Conservation (phyloP, 1,139 yeast species). For the Zygotorulaspora mrakii region DNA sequence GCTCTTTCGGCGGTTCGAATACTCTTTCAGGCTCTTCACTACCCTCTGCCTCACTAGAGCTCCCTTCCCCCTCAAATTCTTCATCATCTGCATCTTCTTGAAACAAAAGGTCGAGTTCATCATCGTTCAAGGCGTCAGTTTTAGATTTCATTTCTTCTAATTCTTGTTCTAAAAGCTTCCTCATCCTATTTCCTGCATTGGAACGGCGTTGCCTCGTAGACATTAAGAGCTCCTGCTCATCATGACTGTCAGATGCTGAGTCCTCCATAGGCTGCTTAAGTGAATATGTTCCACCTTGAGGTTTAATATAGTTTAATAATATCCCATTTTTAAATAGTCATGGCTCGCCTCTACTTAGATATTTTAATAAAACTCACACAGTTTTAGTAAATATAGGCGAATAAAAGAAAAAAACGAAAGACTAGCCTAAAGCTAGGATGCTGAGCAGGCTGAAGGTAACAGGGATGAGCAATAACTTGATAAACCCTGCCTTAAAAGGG, state of each 20-base stretch:
- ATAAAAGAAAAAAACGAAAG: no score
- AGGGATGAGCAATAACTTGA: no score
- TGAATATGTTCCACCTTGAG: background rate
- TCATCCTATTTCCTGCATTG: conserved; percentile 87
- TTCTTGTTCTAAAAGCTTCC: conserved; percentile 70
- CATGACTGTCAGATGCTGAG: conserved; percentile 12
- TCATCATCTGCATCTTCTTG: conserved; percentile 82
- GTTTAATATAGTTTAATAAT: no score
- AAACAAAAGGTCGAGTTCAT: conserved; percentile 68
- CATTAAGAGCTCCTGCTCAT: conserved; percentile 38
- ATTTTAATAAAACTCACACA: no score
- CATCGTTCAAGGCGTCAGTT: conserved; percentile 52
- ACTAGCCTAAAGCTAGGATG: no score
- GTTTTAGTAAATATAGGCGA: no score
- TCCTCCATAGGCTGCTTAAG: conserved; percentile 9
- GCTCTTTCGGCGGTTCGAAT: conserved; percentile 13
- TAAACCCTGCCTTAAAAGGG: background rate
- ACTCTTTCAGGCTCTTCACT: conserved; percentile 21
- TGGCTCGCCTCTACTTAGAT: no score
- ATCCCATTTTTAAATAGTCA: no score
- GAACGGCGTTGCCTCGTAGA: conserved; percentile 73
- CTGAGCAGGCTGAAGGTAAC: no score
- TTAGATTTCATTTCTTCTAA: conserved; percentile 38
- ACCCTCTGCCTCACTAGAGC: conserved; percentile 27
- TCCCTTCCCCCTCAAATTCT: conserved; percentile 50